Evolutionary conservation across 2,329 filamentous ascomycete genomes (phyloP), one percentile per base, ranked within the genome.

Genomic region (Orbilia brochopaga): DNA sequence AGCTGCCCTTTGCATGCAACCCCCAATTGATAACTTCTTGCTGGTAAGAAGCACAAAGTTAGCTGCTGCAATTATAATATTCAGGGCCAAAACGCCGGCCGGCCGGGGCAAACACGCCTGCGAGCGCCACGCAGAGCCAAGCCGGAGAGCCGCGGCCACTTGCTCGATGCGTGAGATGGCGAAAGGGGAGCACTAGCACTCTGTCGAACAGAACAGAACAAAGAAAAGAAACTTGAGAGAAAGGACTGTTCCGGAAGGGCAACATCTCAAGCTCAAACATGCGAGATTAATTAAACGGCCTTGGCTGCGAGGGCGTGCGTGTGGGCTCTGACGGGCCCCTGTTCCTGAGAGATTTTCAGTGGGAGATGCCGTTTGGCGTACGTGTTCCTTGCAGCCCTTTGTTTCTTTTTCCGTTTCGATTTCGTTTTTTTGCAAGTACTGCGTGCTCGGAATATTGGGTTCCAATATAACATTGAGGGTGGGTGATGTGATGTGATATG

Each of bases 281-380:
- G 37, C 37, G 37, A 42, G n/a, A 42, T 42, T 42, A 42, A 42
- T 42, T 15, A 42, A 42, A 42, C n/a, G 37, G 11, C 37, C 37
- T 42, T 42, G 37, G 37, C 37, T 42, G 11, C 4, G 11, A 5
- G 37, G n/a, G n/a, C n/a, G n/a, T n/a, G n/a, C n/a, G n/a, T n/a
- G 4, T 42, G 13, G 11, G 37, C 37, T 42, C n/a, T 42, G 37
- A 17, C n/a, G 37, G 11, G 37, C n/a, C n/a, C n/a, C 37, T 42
- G 13, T 42, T 15, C 11, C 37, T 42, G 37, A 42, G 37, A 42
- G 37, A 42, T 42, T 42, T 42, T 15, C 37, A 17, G n/a, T 42
- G 37, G 37, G n/a, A 42, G 37, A 42, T 42, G 37, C 37, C 37
- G 37, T 17, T 42, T 42, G 37, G 11, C n/a, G 11, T 42, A 15